These are phyloP conservation scores for Reticulascus tulasneorum DNA, from an alignment of 2,329 filamentous ascomycete species.

Conservation along the genomic window DNA sequence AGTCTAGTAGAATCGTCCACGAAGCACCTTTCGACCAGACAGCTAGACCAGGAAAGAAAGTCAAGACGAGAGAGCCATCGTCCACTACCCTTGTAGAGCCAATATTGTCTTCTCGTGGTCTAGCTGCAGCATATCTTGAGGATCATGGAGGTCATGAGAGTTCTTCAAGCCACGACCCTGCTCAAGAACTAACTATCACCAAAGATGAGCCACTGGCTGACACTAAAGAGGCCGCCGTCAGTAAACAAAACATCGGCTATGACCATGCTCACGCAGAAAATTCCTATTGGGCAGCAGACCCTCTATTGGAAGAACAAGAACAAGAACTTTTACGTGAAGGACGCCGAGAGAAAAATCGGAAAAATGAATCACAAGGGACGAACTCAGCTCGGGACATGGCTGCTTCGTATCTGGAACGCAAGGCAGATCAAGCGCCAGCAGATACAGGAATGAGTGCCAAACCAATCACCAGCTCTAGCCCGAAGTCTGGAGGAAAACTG, in stretches of 20 bases:
- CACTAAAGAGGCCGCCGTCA: too few relatives aligned
- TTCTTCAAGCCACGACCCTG: too few relatives aligned
- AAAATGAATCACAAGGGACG: not conserved
- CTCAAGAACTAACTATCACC: not conserved
- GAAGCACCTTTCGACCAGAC: slow-evolving; percentile 32
- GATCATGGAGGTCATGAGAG: slow-evolving; percentile 3
- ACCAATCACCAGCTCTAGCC: too few relatives aligned
- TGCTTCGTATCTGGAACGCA: slow-evolving; percentile 17
- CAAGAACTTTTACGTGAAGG: slow-evolving; percentile 2
- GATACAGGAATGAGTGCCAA: slow-evolving; percentile 1
- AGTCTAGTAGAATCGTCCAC: slow-evolving; percentile 29
- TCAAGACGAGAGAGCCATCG: slow-evolving; percentile 23
- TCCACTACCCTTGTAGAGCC: slow-evolving; percentile 21
- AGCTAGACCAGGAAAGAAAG: slow-evolving; percentile 29
- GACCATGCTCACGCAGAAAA: too few relatives aligned
- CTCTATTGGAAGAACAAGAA: not conserved
- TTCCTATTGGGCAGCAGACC: too few relatives aligned
- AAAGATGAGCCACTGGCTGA: not conserved
- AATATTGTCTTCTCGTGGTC: slow-evolving; percentile 18
- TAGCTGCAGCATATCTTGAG: slow-evolving; percentile 17
- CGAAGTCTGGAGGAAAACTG: slow-evolving; percentile 1
- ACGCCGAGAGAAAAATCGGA: too few relatives aligned
- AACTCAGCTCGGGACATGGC: slow-evolving; percentile 19
- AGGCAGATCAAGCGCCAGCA: not conserved
- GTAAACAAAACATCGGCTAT: too few relatives aligned